phyloP scores from a whole-genome alignment of 1,284 basidiomycete genomes.

The Thecaphora frezii region DNA sequence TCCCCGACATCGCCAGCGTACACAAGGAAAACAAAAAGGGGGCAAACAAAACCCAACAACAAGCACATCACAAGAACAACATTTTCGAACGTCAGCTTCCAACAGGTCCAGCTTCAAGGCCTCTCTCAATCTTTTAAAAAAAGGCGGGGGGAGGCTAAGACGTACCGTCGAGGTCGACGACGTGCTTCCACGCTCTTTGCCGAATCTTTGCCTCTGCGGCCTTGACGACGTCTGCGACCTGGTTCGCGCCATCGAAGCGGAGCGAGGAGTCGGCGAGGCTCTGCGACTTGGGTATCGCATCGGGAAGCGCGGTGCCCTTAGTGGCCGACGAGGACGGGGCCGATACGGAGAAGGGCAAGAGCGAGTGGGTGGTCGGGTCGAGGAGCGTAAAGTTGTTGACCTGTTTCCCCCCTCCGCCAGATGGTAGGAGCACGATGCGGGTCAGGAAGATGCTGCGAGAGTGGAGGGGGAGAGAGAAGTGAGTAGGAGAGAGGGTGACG shows the following conservation, averaged over 20 bases:
- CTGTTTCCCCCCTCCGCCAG: background rate
- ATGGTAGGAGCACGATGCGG: too few relatives aligned
- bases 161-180: constrained; percentile 31
- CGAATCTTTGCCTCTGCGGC: constrained; percentile 7
- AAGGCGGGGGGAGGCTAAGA: background rate
- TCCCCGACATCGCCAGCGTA: background rate
- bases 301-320: background rate
- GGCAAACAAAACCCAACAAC: background rate
- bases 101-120: too few relatives aligned
- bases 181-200: constrained; percentile 12
- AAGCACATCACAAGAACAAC: background rate
- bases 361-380: constrained; percentile 2
- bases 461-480: too few relatives aligned
- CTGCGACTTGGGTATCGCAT: constrained; percentile 12
- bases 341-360: constrained; percentile 13
- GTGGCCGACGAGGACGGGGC: constrained; percentile 1
- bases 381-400: constrained; percentile 28
- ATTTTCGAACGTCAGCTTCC: too few relatives aligned
- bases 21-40: background rate
- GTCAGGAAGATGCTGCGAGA: too few relatives aligned
- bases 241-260: constrained; percentile 4
- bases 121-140: too few relatives aligned
- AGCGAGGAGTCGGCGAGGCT: constrained; percentile 7
- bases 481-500: background rate
- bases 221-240: constrained; percentile 11